These are phyloP conservation scores for Favolaschia claudopus DNA, from an alignment of 768 basidiomycete genomes.

Conservation along the genomic window DNA sequence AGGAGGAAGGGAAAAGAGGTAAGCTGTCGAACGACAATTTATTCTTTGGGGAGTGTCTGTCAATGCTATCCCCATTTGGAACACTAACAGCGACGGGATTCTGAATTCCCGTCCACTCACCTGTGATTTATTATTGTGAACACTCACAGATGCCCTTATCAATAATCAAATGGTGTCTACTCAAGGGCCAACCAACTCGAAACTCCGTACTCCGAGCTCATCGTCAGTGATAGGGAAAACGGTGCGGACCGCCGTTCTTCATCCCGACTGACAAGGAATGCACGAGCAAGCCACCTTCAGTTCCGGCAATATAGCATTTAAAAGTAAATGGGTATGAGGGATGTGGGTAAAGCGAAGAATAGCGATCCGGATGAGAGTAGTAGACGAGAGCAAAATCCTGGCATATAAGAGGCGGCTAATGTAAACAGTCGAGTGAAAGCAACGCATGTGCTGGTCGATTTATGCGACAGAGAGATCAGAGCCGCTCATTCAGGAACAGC, in stretches of 20 bases:
- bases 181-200: no score
- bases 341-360: conserved; percentile 25
- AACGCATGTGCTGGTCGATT: conserved; percentile 23
- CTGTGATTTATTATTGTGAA: no score
- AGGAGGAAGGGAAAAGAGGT: conserved; percentile 27
- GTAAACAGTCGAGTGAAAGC: conserved; percentile 15
- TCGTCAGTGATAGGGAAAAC: no score
- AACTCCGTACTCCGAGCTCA: no score
- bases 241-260: no score
- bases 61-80: no score
- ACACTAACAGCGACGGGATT: no score
- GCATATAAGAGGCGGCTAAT: conserved; percentile 9
- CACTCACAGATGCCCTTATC: no score
- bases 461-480: conserved; percentile 13
- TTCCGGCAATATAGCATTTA: conserved; percentile 20
- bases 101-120: no score
- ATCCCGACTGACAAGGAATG: no score
- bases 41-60: conserved; percentile 14
- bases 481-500: conserved; percentile 23
- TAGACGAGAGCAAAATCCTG: conserved; percentile 10
- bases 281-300: conserved; percentile 11
- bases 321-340: conserved; percentile 28
- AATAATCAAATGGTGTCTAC: no score
- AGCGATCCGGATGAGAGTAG: conserved; percentile 13
- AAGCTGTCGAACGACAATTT: conserved; percentile 31